Percentiles rank a stretch among this genome's conserved stretches.
phyloP scores from a whole-genome alignment of 2,329 filamentous ascomycete genomes.

The Fonsecaea pedrosoi region DNA sequence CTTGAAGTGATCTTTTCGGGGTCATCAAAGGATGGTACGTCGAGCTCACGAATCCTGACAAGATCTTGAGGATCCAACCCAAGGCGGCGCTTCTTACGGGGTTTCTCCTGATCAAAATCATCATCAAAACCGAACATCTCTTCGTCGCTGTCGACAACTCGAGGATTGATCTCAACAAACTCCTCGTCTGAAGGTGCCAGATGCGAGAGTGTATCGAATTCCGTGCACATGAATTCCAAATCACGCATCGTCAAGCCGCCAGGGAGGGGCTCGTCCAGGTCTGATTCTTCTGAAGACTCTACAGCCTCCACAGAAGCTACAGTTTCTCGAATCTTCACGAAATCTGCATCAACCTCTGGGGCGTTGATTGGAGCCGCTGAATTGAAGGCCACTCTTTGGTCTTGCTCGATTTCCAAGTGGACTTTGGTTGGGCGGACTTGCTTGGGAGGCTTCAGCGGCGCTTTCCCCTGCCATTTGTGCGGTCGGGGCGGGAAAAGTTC shows the following conservation, averaged over 20 bases:
- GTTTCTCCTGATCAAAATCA: constrained; percentile 56
- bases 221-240: constrained; percentile 81
- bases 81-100: constrained; percentile 71
- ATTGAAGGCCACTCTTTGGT: constrained; percentile 85
- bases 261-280: constrained; percentile 66
- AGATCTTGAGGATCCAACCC: constrained; percentile 54
- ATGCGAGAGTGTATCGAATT: constrained; percentile 75
- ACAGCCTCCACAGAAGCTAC: constrained; percentile 54
- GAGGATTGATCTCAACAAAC: constrained; percentile 42
- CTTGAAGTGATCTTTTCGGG: constrained; percentile 75
- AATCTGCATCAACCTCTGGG: constrained; percentile 25
- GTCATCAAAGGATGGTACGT: constrained; percentile 77
- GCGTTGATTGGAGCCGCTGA: constrained; percentile 55
- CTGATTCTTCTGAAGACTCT: constrained; percentile 58
- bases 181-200: constrained; percentile 48
- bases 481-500: constrained; percentile 82
- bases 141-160: constrained; percentile 48
- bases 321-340: constrained; percentile 52
- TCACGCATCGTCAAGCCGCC: constrained; percentile 80
- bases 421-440: constrained; percentile 85
- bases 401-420: constrained; percentile 80
- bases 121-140: constrained; percentile 67
- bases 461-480: constrained; percentile 76
- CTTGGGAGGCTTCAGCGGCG: constrained; percentile 78
- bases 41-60: constrained; percentile 62